A percentile compares a stretch with the other conserved stretches of the same genome.
These are phyloP conservation scores for Polychytrium aggregatum DNA, from an alignment of 192 early-diverging fungal species.

Conservation along the genomic window DNA sequence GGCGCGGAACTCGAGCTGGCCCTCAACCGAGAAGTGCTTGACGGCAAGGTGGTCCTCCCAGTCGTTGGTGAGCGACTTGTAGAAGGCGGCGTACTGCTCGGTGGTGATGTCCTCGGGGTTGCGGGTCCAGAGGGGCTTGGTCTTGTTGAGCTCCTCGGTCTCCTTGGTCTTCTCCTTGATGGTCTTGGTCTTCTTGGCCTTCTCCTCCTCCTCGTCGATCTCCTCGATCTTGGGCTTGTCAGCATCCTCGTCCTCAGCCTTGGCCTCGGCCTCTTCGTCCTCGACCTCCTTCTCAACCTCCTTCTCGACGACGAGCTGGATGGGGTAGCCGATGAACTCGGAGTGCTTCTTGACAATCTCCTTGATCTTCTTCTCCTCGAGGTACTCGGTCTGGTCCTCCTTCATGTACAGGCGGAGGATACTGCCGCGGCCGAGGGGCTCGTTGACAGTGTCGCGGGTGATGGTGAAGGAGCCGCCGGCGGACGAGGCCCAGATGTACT, in stretches of 20 bases:
- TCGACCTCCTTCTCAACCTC: conserved; percentile 98
- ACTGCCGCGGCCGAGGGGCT: conserved; percentile 86
- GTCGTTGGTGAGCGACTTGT: conserved; percentile 98
- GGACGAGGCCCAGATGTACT: conserved; percentile 90
- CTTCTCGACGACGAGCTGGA: conserved; percentile 92
- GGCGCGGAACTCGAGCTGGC: conserved; percentile 98
- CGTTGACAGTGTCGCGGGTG: conserved; percentile 81
- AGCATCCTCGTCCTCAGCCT: conserved; percentile 52
- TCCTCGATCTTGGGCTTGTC: conserved; percentile 38
- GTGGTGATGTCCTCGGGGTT: conserved; percentile 94
- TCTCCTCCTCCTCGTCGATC: conserved; percentile 68
- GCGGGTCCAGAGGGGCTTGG: conserved; percentile 98
- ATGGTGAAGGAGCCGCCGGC: conserved; percentile 89
- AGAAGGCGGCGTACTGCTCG: conserved; percentile 96
- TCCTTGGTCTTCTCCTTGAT: conserved; percentile 73
- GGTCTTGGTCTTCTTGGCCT: conserved; percentile 67
- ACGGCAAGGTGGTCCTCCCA: conserved; percentile 96
- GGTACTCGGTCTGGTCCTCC: conserved; percentile 96
- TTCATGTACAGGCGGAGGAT: conserved; percentile 95
- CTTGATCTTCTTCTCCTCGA: conserved; percentile 98
- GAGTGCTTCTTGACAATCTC: conserved; percentile 99
- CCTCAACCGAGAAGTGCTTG: conserved; percentile 99
- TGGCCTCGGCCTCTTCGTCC: conserved; percentile 74
- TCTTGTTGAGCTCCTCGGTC: conserved; percentile 94
- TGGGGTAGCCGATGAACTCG: conserved; percentile 98